Base-by-base conservation (phyloP, 495 filamentous ascomycete species). In the Terfezia boudieri region DNA sequence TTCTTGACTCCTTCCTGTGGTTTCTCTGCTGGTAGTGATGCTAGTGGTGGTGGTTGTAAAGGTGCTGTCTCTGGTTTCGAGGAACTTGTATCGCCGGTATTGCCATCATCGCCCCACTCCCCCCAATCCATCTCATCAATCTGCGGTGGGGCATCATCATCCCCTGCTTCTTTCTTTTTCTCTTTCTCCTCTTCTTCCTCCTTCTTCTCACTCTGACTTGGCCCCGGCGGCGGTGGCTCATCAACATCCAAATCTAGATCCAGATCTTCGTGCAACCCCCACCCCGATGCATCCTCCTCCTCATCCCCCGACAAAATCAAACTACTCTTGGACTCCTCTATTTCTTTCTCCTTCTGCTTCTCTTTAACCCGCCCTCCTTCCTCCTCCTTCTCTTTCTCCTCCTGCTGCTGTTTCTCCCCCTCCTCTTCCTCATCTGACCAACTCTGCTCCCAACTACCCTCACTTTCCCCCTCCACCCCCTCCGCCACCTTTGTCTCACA, bases 401-500 rank as follows among this genome's bases (percentile, higher is more conserved):
- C 41, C 41, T 46, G 41, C 12, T 20, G 14, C 41, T 14, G 14
- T 8, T 14, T 20, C 4, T 5, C 41, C 41, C 41, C 41, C 12
- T 14, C 41, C 41, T 20, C 41, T 20, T 46, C 41, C 12, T 46
- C 41, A 46, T 46, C 41, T 5, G 14, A 14, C 41, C 41, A 46
- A 46, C 17, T 46, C 41, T 46, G 41, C 12, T 46, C 41, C 41
- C 41, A 46, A 46, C 41, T 46, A 46, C 17, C 8, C 12, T 46
- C 41, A 46, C 41, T 46, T 20, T 8, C 41, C 8, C 17, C 17
- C 41, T 46, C 41, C 38, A 16, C 16, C 3, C 41, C 17, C 41
- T 20, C 17, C 4, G 17, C 41, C 12, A 96, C 70, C 60, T 86
- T 79, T 23, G 83, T 94, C 66, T 98, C 92, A 0, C 89, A 71